These are phyloP conservation scores for Lecanicillium sp. DNA, from an alignment of 2,329 filamentous ascomycete species.

Conservation along the genomic window DNA sequence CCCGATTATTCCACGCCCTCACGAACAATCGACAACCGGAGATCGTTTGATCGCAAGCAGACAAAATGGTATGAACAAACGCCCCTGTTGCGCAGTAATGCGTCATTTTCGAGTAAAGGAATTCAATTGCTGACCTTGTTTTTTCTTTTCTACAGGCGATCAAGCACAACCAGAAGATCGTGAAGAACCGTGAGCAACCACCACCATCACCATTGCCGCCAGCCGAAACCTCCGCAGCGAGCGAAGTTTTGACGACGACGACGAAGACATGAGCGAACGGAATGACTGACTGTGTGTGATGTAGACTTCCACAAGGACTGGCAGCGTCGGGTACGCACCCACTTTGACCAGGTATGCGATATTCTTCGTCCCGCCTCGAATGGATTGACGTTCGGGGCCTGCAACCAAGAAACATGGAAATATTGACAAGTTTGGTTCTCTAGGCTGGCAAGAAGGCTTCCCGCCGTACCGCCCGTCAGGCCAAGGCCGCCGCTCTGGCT, in stretches of 20 bases:
- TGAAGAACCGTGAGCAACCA: constrained; percentile 74
- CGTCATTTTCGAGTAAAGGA: constrained; percentile 9
- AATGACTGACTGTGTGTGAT: constrained; percentile 8
- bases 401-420: constrained; percentile 12
- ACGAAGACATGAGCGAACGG: not conserved
- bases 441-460: constrained; percentile 94
- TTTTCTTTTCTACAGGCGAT: constrained; percentile 60
- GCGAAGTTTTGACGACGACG: constrained; percentile 1
- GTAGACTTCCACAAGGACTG: constrained; percentile 99
- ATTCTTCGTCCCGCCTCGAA: constrained; percentile 9
- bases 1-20: constrained; percentile 29
- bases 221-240: constrained; percentile 21
- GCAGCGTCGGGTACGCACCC: constrained; percentile 96
- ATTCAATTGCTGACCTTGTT: constrained; percentile 24
- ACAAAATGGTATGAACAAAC: constrained; percentile 16
- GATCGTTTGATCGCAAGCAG: constrained; percentile 44
- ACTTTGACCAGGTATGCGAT: constrained; percentile 94
- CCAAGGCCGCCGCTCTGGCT: constrained; percentile 91
- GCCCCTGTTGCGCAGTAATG: constrained; percentile 3
- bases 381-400: constrained; percentile 1
- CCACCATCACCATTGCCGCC: constrained; percentile 20
- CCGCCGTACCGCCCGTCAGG: constrained; percentile 82
- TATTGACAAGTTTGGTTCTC: constrained; percentile 23
- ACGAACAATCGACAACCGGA: constrained; percentile 33
- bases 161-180: constrained; percentile 99